Evolutionary conservation across 352 stramenopile genomes (phyloP), one percentile per base, ranked within the genome.

Genomic region (Phytopythium boreale): DNA sequence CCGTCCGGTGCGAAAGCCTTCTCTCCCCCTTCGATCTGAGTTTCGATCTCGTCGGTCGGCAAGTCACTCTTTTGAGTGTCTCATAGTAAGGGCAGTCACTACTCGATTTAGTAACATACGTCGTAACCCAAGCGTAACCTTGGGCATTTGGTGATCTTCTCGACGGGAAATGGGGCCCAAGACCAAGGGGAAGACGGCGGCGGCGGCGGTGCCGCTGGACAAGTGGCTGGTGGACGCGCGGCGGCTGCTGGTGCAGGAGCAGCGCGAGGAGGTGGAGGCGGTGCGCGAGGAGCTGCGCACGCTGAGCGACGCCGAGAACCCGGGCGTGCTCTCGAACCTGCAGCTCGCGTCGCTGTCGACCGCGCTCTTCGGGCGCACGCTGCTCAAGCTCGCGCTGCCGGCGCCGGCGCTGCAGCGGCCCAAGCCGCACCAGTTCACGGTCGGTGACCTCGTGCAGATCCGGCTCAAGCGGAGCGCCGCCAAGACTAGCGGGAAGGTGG

Each of bases 391-490:
- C 11, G 71, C 70, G 24, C 72, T 90, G 22, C 81, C 81, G 19
- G 79, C 69, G 5, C 55, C 70, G 22, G 67, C 66, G 37, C 22
- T 88, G 49, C 66, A 76, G 31, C 70, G 74, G 15, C 53, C 76
- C 59, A 94, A 92, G 66, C 73, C 81, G 7, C 88, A 97, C 65
- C 77, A 88, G 27, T 90, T 97, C 59, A 90, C 82, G 15, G 80
- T 92, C 3, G 89, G 90, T 4, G 89, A 96, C 68, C 65, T 96
- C 26, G 89, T 97, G 37, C 82, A 90, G 65, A 63, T 97, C 19
- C 75, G 84, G n/a, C n/a, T 72, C 15, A 76, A 77, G 52, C 47
- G 47, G 22, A 36, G 46, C 22, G 22, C 46, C 11, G 37, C 6
- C 37, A 59, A 61, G 58, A 61, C 39, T n/a, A 63, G 52, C 24